Evolutionary conservation across 352 stramenopile species (phyloP), one percentile per base, ranked within the genome.

Genomic region (Globisporangium camurandrum): DNA sequence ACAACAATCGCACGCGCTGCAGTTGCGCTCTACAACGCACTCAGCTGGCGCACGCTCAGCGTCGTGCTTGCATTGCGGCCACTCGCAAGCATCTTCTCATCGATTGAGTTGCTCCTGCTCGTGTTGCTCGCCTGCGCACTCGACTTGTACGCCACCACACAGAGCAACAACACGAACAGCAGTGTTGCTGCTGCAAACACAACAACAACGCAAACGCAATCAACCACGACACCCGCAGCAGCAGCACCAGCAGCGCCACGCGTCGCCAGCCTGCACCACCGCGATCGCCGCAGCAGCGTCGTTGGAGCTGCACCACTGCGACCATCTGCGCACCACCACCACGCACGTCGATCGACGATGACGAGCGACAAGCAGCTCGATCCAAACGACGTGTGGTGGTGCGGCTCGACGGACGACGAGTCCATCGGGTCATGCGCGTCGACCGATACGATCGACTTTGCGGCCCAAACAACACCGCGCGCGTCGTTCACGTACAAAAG

Each of bases 21-120:
- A n/a, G n/a, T n/a, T n/a, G 12, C 16, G 33, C 46, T 19, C 24
- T 22, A 26, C 16, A 23, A 7, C 24, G 16, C 22, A 24, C 26
- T 52, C 24, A 38, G 52, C 20, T 58, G 51, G 51, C 51, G 51
- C 42, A 41, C 51, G 27, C 24, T 31, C 14, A 30, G 26, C 1
- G 23, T 54, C 34, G 30, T 48, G 23, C 23, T 47, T 20, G 23
- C 46, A 8, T 23, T 50, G 14, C 46, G 39, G 12, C 61, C 56
- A 19, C 56, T 68, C 28, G 33, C 47, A 12, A 49, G 48, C 34
- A 47, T 62, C 20, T 58, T 68, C 19, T 39, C 56, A 34, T 9
- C 34, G 5, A 34, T 43, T 3, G 52, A 61, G 39, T 27, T 65
- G 22, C 23, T 46, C 43, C 56, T 68, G 26, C 28, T 68, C n/a